Percentiles rank a stretch among this genome's conserved stretches.
Conservation (phyloP, 306 rosid species). For the Casuarina equisetifolia region DNA sequence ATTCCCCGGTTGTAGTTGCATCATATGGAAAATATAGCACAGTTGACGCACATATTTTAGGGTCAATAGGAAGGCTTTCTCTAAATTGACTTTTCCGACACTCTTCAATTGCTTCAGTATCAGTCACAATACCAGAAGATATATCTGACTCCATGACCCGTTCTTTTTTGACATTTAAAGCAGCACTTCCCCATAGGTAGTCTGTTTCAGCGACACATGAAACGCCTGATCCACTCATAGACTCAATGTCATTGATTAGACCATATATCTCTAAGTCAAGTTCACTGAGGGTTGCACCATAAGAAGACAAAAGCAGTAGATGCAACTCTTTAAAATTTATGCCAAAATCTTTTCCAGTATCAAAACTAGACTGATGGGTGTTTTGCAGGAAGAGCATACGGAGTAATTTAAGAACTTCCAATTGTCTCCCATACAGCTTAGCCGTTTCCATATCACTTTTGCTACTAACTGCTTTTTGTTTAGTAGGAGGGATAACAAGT, state of each 20-base stretch:
- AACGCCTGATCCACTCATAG: slow-evolving; percentile 38
- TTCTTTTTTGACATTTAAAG: slow-evolving; percentile 43
- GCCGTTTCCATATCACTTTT: slow-evolving; percentile 27
- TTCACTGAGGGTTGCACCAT: slow-evolving; percentile 63
- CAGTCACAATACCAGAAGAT: slow-evolving; percentile 31
- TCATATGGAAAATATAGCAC: slow-evolving; percentile 73
- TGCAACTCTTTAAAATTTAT: slow-evolving; percentile 62
- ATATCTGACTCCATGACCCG: slow-evolving; percentile 36
- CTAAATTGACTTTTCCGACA: slow-evolving; percentile 56
- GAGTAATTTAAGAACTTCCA: slow-evolving; percentile 73
- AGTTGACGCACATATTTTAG: slow-evolving; percentile 71
- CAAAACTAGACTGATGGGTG: slow-evolving; percentile 39
- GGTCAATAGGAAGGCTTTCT: slow-evolving; percentile 70
- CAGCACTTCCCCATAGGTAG: slow-evolving; percentile 55
- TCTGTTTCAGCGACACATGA: slow-evolving; percentile 38
- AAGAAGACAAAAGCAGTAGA: slow-evolving; percentile 62
- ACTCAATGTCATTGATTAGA: slow-evolving; percentile 65
- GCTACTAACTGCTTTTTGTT: slow-evolving; percentile 36
- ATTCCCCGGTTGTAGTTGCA: slow-evolving; percentile 46
- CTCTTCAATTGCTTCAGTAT: slow-evolving; percentile 59
- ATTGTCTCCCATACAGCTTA: slow-evolving; percentile 37
- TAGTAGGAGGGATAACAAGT: slow-evolving; percentile 48
- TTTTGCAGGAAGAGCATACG: slow-evolving; percentile 42
- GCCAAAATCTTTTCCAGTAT: slow-evolving; percentile 42
- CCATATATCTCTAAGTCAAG: slow-evolving; percentile 64